phyloP scores from a whole-genome alignment of 768 basidiomycete species.

The Boletellus emodensis region DNA sequence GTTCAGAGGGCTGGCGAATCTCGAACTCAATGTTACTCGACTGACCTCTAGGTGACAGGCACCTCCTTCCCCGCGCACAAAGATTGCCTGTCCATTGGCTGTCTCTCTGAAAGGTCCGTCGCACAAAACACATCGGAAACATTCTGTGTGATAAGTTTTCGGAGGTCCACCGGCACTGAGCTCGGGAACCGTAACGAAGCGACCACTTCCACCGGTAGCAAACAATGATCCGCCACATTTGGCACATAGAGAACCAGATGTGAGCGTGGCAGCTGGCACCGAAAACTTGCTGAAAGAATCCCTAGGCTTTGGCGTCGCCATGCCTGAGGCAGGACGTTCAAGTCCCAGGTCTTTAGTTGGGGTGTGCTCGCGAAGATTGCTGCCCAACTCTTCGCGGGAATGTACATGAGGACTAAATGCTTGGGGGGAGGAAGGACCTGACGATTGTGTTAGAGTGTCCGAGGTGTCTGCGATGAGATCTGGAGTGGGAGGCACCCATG shows the following conservation, averaged over 20 bases:
- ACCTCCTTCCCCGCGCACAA: conserved; percentile 60
- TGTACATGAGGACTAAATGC: conserved; percentile 31
- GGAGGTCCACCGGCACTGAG: conserved; percentile 37
- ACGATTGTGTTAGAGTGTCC: conserved; percentile 53
- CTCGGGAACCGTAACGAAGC: conserved; percentile 70
- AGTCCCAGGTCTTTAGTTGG: conserved; percentile 2
- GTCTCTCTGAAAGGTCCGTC: conserved; percentile 59
- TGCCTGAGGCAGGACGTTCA: conserved; percentile 19
- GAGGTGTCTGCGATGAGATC: conserved; percentile 60
- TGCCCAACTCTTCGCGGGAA: conserved; percentile 10
- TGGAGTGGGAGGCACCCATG: conserved; percentile 48
- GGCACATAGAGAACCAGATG: conserved; percentile 48
- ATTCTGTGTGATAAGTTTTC: conserved; percentile 68
- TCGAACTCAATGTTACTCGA: background rate
- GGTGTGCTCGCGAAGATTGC: conserved; percentile 6
- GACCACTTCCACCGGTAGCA: conserved; percentile 51
- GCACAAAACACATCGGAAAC: conserved; percentile 72
- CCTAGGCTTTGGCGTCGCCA: conserved; percentile 27
- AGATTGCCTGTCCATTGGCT: conserved; percentile 61
- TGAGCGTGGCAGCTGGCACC: conserved; percentile 30
- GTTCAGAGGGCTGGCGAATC: background rate
- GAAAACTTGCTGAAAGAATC: conserved; percentile 25
- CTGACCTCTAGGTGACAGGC: conserved; percentile 63
- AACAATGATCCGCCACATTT: conserved; percentile 60
- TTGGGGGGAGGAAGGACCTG: conserved; percentile 52